Evolutionary conservation across 2,329 filamentous ascomycete genomes (phyloP).

Genomic region (Penicillium sp.): DNA sequence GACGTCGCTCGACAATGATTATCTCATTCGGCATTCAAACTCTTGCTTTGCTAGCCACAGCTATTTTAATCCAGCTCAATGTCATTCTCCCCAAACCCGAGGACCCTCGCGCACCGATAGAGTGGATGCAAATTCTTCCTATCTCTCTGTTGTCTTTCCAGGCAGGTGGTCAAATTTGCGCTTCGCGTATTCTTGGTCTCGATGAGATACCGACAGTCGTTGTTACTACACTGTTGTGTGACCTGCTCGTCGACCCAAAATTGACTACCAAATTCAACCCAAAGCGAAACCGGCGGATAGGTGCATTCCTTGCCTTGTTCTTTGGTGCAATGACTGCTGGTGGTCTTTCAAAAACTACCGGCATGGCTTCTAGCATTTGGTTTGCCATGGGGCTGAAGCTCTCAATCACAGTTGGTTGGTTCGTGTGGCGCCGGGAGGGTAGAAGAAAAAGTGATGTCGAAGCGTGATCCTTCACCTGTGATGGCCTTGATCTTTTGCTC

Average conservation of each 20-base stretch:
- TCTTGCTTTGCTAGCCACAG: conserved; percentile 33
- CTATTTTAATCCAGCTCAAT: conserved; percentile 36
- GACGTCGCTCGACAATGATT: conserved; percentile 41
- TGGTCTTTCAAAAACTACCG: conserved; percentile 37
- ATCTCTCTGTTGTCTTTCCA: conserved; percentile 44
- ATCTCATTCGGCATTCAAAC: conserved; percentile 44
- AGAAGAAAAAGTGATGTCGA: conserved; percentile 3
- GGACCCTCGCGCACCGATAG: conserved; percentile 31
- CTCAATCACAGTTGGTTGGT: conserved; percentile 35
- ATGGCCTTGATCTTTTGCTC: background rate
- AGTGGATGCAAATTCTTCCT: conserved; percentile 41
- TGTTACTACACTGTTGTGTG: conserved; percentile 42
- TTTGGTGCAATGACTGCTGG: conserved; percentile 44
- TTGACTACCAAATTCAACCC: conserved; percentile 28
- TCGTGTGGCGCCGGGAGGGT: conserved; percentile 34
- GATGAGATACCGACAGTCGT: conserved; percentile 47
- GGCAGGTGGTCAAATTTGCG: conserved; percentile 42
- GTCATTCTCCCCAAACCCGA: conserved; percentile 34
- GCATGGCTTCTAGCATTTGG: conserved; percentile 43
- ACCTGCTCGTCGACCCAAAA: conserved; percentile 40
- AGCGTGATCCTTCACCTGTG: background rate
- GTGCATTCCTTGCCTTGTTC: conserved; percentile 41
- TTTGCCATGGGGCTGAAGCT: conserved; percentile 41
- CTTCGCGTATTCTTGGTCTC: conserved; percentile 38
- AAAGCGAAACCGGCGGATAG: conserved; percentile 37